Base-by-base conservation (phyloP, 1,139 yeast species). In the Suhomyces atakaporum region DNA sequence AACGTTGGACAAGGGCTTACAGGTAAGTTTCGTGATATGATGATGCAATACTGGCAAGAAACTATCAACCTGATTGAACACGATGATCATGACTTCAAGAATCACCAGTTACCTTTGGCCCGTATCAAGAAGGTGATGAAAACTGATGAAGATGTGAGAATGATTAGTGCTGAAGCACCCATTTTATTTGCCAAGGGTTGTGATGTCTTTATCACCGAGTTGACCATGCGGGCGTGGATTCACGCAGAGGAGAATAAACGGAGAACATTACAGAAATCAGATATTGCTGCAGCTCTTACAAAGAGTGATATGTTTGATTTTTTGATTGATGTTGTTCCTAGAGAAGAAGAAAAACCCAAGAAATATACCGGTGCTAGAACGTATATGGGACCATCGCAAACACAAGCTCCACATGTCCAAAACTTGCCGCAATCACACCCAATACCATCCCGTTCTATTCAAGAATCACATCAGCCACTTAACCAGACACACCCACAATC, bases 91-190 rank as follows among this genome's bases (percentile, higher is more conserved):
- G 96, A 89, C 60, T 92, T 92, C 65, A 89, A 88, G 60, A 85
- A 87, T 49, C 97, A 94, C 60, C 96, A 90, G 47, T 69, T 92
- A 45, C 98, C 98, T 11, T 69, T 92, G 38, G 97, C 98, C 2
- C 74, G 98, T 50, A 92, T 92, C 51, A 90, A 92, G 53, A 84
- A 84, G 59, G 97, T 92, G 35, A 92, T 92, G 97, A 92, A 92
- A 61, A 90, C 97, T 0, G 98, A 92, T 58, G 96, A 89, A 56
- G 97, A 90, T 48, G 97, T 92, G 35, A 77, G 90, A 47, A 92
- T 92, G 98, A 92, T 92, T 42, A 81, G 94, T 48, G 97, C 98
- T 2, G 98, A 92, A 63, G 97, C 97, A 0, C 98, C 98, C 1
- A 89, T 92, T 25, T 65, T 92, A 44, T 92, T 92, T 67, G 97